Percentiles rank a stretch among this genome's conserved stretches.
These are phyloP conservation scores for Taphrina betulina DNA, from an alignment of 1,139 yeast genomes.

Conservation along the genomic window DNA sequence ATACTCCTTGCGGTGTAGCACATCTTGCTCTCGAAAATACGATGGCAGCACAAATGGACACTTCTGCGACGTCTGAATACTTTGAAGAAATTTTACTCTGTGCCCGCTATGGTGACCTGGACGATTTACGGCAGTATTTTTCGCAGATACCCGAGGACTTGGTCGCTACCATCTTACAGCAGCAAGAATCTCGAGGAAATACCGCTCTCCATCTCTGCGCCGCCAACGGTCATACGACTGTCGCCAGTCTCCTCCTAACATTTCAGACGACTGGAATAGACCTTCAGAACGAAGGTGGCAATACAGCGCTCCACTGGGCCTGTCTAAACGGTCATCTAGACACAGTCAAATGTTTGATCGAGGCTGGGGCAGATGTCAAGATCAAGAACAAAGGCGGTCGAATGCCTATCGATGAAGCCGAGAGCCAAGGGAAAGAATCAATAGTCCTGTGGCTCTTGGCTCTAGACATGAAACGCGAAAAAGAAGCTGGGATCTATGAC, in stretches of 20 bases:
- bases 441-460: constrained; percentile 58
- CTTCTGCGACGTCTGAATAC: no score
- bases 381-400: constrained; percentile 70
- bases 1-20: no score
- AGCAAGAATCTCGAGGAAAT: constrained; percentile 59
- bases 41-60: no score
- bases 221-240: constrained; percentile 72
- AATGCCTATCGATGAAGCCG: constrained; percentile 88
- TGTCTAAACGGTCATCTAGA: constrained; percentile 79
- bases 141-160: constrained; percentile 40
- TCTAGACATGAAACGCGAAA: constrained; percentile 35
- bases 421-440: constrained; percentile 54
- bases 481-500: constrained; percentile 28
- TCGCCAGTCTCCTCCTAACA: constrained; percentile 2
- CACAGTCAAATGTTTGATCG: constrained; percentile 67
- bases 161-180: constrained; percentile 13
- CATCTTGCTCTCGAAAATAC: no score
- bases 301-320: constrained; percentile 96
- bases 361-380: constrained; percentile 79
- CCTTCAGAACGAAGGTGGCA: constrained; percentile 71
- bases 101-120: constrained; percentile 84
- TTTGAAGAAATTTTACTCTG: constrained; percentile 74
- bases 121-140: constrained; percentile 66
- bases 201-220: constrained; percentile 93
- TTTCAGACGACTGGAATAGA: not conserved